A percentile compares a stretch with the other conserved stretches of the same genome.
phyloP scores from a whole-genome alignment of 495 filamentous ascomycete genomes.

The Hyaloscypha hepaticicola region DNA sequence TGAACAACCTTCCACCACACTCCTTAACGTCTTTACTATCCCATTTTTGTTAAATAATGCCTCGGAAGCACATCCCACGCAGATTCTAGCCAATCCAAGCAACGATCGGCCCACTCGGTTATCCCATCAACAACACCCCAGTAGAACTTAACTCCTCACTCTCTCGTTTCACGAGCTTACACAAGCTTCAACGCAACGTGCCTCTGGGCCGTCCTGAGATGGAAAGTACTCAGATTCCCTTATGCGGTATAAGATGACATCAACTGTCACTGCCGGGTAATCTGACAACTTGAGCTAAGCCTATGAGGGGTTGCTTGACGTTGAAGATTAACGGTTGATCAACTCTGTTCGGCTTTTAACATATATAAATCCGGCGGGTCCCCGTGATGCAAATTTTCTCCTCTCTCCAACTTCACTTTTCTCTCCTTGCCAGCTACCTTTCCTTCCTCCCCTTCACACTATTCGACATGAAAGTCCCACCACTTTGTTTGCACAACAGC shows the following conservation, averaged over 20 bases:
- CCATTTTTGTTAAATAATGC: neutral
- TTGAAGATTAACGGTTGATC: neutral
- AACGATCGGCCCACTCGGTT: neutral
- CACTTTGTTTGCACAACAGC: neutral
- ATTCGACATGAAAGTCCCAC: neutral
- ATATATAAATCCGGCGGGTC: neutral
- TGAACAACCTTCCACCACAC: neutral
- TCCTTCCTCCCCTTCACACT: neutral
- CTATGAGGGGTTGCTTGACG: neutral
- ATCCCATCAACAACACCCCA: neutral
- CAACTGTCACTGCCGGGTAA: neutral
- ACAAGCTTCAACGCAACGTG: neutral
- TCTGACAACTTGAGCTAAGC: neutral
- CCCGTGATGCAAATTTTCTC: neutral
- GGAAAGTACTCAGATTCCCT: neutral
- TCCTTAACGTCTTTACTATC: neutral
- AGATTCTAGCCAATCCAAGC: neutral
- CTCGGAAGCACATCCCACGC: conserved; percentile 1
- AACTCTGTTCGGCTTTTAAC: neutral
- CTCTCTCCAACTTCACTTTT: neutral
- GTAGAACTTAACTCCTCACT: neutral
- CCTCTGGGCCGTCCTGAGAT: neutral
- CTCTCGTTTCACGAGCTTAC: neutral
- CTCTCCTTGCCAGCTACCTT: neutral
- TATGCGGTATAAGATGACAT: neutral